Conservation (phyloP, 2,329 filamentous ascomycete genomes). For the Microdochium nivale region DNA sequence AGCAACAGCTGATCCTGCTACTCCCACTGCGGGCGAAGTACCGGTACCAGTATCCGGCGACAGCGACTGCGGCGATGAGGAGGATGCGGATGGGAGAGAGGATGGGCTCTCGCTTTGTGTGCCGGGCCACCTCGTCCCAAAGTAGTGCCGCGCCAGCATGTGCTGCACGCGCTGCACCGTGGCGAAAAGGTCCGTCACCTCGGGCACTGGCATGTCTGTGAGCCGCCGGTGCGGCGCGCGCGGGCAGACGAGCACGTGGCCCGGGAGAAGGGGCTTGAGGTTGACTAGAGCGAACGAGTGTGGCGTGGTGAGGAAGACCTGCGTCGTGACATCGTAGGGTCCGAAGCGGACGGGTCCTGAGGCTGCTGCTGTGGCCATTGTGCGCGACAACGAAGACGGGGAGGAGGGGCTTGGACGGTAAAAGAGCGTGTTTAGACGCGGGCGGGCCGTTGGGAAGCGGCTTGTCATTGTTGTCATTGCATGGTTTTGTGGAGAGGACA, state of each 20-base stretch:
- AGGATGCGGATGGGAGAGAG: slow-evolving; percentile 1
- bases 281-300: slow-evolving; percentile 87
- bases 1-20: too few relatives aligned
- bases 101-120: slow-evolving; percentile 2
- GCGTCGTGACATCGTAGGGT: neutral
- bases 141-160: slow-evolving; percentile 58
- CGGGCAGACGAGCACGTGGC: slow-evolving; percentile 87
- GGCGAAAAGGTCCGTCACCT: slow-evolving; percentile 76
- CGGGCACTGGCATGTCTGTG: slow-evolving; percentile 60
- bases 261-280: slow-evolving; percentile 86
- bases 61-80: slow-evolving; percentile 35
- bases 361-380: neutral
- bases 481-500: neutral
- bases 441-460: neutral
- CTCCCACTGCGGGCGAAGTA: too few relatives aligned
- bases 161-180: slow-evolving; percentile 75
- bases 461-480: neutral
- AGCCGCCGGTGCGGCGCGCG: slow-evolving; percentile 61
- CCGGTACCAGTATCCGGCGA: slow-evolving; percentile 13
- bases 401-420: neutral
- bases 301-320: slow-evolving; percentile 82
- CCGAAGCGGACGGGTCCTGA: neutral
- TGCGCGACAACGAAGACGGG: neutral
- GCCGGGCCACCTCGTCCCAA: slow-evolving; percentile 14
- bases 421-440: neutral